These are phyloP conservation scores for Russula vinacea DNA, from an alignment of 768 basidiomycete species.

Conservation along the genomic window DNA sequence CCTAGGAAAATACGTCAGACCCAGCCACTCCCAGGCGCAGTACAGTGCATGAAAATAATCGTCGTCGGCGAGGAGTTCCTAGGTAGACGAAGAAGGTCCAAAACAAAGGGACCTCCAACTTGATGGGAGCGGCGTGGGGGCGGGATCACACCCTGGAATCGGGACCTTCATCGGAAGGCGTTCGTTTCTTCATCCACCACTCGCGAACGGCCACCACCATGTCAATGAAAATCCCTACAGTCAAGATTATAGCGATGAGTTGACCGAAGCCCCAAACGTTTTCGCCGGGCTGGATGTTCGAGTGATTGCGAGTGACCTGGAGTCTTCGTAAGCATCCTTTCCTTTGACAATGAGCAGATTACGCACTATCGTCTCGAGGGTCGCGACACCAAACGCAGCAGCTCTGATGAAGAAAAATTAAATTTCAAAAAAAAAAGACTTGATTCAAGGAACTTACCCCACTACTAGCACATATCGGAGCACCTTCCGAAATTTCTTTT, in stretches of 20 bases:
- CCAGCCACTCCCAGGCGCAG: too few relatives aligned
- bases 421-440: not conserved
- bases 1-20: too few relatives aligned
- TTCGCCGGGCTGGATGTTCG: conserved; percentile 15
- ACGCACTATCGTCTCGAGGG: conserved; percentile 18
- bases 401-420: not conserved
- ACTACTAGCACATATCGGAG: not conserved
- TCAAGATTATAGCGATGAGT: conserved; percentile 10
- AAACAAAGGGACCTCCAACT: too few relatives aligned
- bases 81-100: too few relatives aligned
- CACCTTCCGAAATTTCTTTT: too few relatives aligned
- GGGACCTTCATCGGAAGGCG: not conserved
- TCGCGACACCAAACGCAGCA: conserved; percentile 12
- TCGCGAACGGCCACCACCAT: not conserved
- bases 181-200: not conserved
- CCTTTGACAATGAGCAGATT: not conserved
- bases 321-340: conserved; percentile 3
- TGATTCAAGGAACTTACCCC: not conserved
- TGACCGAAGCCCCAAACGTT: conserved; percentile 18
- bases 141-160: too few relatives aligned
- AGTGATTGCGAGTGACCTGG: conserved; percentile 13
- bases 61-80: too few relatives aligned
- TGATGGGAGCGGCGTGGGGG: too few relatives aligned
- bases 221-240: conserved; percentile 9
- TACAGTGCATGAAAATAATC: too few relatives aligned